Base-by-base conservation (phyloP, 1,139 yeast species). In the Candida gigantensis region DNA sequence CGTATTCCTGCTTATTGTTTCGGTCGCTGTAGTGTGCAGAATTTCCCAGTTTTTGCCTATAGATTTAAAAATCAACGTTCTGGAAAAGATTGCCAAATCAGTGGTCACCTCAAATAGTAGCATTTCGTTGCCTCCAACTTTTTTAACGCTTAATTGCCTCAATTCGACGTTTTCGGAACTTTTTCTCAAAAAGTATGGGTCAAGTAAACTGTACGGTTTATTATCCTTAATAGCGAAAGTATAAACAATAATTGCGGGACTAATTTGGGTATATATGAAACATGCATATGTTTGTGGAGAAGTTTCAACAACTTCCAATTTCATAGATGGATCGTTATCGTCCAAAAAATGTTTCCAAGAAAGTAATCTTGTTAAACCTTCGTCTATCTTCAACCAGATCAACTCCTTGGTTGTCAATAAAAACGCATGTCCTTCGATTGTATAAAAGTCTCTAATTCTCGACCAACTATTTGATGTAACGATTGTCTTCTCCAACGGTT, bases 331-430 rank as follows among this genome's bases (percentile, higher is more conserved):
- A 47, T 87, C 95, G 0, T 53, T 42, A 8, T 74, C 69, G 30
- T 72, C 69, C 30, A 83, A 58, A 42, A 64, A 74, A 55, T 87
- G 95, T 41, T 81, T 82, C 88, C 90, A 83, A 0, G 89, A 74
- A 3, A 86, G 50, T 6, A 77, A 42, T 40, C 84, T 65, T 26
- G 58, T 58, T 3, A 65, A 46, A 3, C 44, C 36, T 0, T 47
- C 42, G 2, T 40, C 35, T 1, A 66, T 44, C 32, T 63, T 60
- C 11, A 79, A 50, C 62, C 83, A 58, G 1, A 81, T 73, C 9
- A 83, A 41, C 51, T 84, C 92, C 44, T 71, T 77, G 1, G 86
- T 72, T 0, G 90, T 82, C 12, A 83, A 55, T 9, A 82, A 42
- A 25, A 81, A 67, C 9, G 68, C 62, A 44, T 8, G 52, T 55